Base-by-base conservation (phyloP, 2,329 filamentous ascomycete genomes). In the Drechslera avenae region DNA sequence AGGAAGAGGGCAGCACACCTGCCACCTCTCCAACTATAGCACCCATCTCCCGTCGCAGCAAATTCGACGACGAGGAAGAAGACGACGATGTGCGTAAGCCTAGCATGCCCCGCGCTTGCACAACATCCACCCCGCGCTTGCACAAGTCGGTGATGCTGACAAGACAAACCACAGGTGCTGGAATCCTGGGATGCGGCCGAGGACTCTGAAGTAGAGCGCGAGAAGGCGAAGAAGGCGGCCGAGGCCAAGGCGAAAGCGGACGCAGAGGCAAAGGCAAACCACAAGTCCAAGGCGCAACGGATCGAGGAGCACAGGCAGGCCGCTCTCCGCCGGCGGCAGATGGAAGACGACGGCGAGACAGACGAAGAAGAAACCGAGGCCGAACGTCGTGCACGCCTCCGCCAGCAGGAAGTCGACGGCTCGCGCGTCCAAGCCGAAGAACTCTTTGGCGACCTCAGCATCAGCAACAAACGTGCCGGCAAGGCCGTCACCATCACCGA, bases 151-250 rank as follows among this genome's bases (percentile, higher is more conserved):
- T 18, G 10, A 18, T 32, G 32, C 64, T 72, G 54, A 71, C 62
- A 12, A n/a, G 14, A 9, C 32, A 46, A 26, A 35, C 26, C 32
- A 50, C 59, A 96, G 88, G 90, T 97, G 50, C 84, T 97, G 69
- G 94, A 99, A 54, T 93, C 90, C 28, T 99, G 94, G 94, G 92
- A 97, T 69, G 93, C 90, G 51, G 92, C 90, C 63, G 94, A 97
- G 71, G 94, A 99, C 78, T 96, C 91, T 56, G 94, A 99, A 68
- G 93, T 87, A 66, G 94, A 99, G 80, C 89, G 91, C 67, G 92
- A 97, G 77, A 99, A 97, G 81, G 90, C 85, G 21, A 89, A 89
- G 76, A 94, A 93, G 79, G 91, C 87, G 42, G 87, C 83, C 5
- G 92, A 90, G 70, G 88, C 85, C 45, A 95, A 96, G 76, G 90